Evolutionary conservation across 2,329 filamentous ascomycete species (phyloP).

Genomic region (Berkeleyomyces rouxiae): DNA sequence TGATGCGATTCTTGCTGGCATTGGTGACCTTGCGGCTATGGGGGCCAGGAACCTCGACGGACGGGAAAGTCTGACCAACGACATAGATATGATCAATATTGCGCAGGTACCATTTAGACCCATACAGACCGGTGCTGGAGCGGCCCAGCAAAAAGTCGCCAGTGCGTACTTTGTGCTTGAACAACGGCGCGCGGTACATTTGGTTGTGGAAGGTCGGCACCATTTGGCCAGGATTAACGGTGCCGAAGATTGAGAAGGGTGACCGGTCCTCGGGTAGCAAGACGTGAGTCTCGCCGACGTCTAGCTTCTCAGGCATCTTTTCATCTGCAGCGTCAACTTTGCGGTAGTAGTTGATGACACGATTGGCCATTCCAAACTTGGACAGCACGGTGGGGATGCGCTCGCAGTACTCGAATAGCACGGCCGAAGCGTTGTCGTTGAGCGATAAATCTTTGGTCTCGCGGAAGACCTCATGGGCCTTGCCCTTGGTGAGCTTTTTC

Average conservation of each 20-base stretch:
- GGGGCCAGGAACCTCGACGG: slow-evolving; percentile 79
- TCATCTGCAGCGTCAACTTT: slow-evolving; percentile 61
- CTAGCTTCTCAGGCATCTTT: slow-evolving; percentile 56
- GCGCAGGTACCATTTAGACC: slow-evolving; percentile 65
- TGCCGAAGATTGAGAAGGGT: slow-evolving; percentile 87
- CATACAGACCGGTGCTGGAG: slow-evolving; percentile 61
- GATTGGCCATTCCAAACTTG: slow-evolving; percentile 94
- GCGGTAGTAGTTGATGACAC: slow-evolving; percentile 92
- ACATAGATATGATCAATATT: slow-evolving; percentile 83
- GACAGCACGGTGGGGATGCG: slow-evolving; percentile 82
- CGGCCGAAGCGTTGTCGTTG: slow-evolving; percentile 72
- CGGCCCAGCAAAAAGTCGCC: slow-evolving; percentile 81
- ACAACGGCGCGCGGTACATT: slow-evolving; percentile 89
- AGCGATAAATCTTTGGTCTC: slow-evolving; percentile 70
- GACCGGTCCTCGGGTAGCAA: slow-evolving; percentile 88
- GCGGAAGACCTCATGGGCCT: slow-evolving; percentile 62
- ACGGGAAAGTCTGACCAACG: slow-evolving; percentile 85
- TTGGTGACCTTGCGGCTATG: slow-evolving; percentile 92
- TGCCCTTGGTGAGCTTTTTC: slow-evolving; percentile 67
- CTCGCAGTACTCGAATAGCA: slow-evolving; percentile 91
- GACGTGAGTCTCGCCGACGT: slow-evolving; percentile 77
- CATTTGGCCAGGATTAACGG: slow-evolving; percentile 78
- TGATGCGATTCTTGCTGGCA: slow-evolving; percentile 89
- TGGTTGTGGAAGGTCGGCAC: slow-evolving; percentile 84
- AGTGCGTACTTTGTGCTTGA: slow-evolving; percentile 60